Evolutionary conservation across 805 yeast species (phyloP).

Genomic region (Sugiyamaella marilandica): DNA sequence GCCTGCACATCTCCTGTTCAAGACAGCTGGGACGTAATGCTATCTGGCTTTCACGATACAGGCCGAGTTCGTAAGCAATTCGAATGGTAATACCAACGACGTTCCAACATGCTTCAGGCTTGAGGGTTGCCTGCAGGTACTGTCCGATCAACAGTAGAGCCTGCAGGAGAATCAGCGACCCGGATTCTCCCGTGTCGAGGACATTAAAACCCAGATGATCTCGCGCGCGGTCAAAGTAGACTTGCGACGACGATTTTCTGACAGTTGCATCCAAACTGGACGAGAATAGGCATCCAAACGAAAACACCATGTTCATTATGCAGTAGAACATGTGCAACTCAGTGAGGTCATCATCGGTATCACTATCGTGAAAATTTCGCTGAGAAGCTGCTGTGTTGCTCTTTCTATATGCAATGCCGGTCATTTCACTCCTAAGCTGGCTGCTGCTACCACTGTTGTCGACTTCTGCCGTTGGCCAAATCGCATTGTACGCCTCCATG

Average conservation of each 20-base stretch:
- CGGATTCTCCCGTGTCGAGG: slow-evolving; percentile 23
- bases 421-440: not conserved
- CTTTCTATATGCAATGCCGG: not conserved
- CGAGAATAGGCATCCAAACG: slow-evolving; percentile 27
- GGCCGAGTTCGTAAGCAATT: slow-evolving; percentile 42
- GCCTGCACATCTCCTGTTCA: slow-evolving; percentile 25
- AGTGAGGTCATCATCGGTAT: slow-evolving; percentile 6
- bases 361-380: not conserved
- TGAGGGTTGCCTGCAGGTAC: slow-evolving; percentile 27
- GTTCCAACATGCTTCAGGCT: slow-evolving; percentile 39
- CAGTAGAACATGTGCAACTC: slow-evolving; percentile 26
- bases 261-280: slow-evolving; percentile 9
- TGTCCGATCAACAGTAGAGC: slow-evolving; percentile 27
- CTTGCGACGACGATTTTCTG: slow-evolving; percentile 12
- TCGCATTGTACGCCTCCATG: slow-evolving; percentile 23
- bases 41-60: slow-evolving; percentile 27
- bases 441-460: not conserved
- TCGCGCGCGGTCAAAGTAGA: slow-evolving; percentile 26
- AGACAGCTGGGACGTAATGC: slow-evolving; percentile 17
- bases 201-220: slow-evolving; percentile 22
- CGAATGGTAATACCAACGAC: slow-evolving; percentile 41
- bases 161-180: slow-evolving; percentile 26
- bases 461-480: slow-evolving; percentile 16
- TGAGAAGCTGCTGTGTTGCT: not conserved
- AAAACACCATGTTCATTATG: slow-evolving; percentile 27